A percentile compares a stretch with the other conserved stretches of the same genome.
These are phyloP conservation scores for Phialophora verrucosa DNA, from an alignment of 2,329 filamentous ascomycete genomes.

Conservation along the genomic window DNA sequence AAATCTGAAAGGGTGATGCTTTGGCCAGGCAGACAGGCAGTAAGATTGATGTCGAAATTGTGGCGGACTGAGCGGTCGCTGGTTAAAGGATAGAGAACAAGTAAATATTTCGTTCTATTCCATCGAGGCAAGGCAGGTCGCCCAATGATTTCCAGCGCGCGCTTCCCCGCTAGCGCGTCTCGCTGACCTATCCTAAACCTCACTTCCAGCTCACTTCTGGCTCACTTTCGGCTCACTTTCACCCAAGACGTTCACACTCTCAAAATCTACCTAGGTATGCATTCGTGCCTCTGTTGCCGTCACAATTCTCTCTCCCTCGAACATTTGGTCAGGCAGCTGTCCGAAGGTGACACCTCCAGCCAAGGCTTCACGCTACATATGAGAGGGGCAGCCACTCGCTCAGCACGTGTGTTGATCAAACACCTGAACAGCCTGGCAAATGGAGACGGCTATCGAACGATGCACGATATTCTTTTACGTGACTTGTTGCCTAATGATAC, in stretches of 20 bases:
- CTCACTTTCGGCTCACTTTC: neutral
- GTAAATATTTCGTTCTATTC: conserved; percentile 4
- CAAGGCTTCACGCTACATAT: neutral
- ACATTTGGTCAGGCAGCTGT: neutral
- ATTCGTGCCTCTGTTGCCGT: neutral
- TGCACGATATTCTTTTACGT: neutral
- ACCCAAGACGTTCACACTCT: too few species aligned
- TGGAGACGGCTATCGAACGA: neutral
- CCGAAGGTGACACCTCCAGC: neutral
- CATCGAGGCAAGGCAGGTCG: neutral
- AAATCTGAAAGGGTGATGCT: neutral
- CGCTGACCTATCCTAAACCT: neutral
- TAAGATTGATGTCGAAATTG: neutral
- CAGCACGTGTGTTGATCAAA: neutral
- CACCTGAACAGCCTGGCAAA: neutral
- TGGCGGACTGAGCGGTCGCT: neutral
- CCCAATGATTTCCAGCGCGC: neutral
- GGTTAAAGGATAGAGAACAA: neutral
- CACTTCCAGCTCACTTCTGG: neutral
- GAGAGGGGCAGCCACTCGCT: neutral
- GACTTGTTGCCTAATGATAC: neutral
- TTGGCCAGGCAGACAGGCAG: neutral
- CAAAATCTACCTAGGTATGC: neutral
- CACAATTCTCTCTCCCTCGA: neutral
- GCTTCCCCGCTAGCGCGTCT: neutral